Conservation (phyloP, 768 basidiomycete species). For the Tulasnella sp. region DNA sequence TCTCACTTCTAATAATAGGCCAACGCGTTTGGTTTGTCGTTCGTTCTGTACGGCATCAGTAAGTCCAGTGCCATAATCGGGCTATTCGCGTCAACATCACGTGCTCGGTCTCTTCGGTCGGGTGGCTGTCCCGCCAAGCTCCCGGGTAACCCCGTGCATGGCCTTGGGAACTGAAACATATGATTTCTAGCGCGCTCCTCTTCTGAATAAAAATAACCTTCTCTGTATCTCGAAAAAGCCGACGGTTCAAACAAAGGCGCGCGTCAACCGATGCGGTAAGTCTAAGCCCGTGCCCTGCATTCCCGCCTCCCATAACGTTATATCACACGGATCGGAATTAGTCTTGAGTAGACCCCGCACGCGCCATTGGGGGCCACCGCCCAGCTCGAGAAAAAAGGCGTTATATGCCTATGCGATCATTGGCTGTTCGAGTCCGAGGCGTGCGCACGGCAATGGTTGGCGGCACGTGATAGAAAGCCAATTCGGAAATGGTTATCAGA, state of each 20-base stretch:
- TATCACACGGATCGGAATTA: no score
- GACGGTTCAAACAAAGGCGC: not conserved
- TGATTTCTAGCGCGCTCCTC: not conserved
- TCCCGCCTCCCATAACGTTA: no score
- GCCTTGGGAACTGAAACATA: not conserved
- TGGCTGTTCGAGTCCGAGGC: no score
- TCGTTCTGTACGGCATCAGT: not conserved
- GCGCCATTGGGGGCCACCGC: no score
- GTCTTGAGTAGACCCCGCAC: no score
- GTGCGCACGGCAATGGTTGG: no score
- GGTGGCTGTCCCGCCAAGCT: slow-evolving; percentile 1
- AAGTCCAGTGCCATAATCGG: not conserved
- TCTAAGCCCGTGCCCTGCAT: not conserved
- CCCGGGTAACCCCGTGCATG: not conserved
- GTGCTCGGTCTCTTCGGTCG: not conserved
- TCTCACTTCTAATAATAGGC: not conserved
- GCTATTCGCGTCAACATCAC: not conserved
- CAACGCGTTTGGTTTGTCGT: not conserved
- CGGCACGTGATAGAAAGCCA: no score
- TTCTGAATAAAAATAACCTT: not conserved
- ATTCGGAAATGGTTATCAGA: not conserved
- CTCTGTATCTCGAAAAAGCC: not conserved
- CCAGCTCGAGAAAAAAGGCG: not conserved
- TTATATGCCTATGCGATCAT: not conserved
- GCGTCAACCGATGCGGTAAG: not conserved